phyloP scores from a whole-genome alignment of 2,329 filamentous ascomycete genomes.

The Pseudogymnoascus sp. region DNA sequence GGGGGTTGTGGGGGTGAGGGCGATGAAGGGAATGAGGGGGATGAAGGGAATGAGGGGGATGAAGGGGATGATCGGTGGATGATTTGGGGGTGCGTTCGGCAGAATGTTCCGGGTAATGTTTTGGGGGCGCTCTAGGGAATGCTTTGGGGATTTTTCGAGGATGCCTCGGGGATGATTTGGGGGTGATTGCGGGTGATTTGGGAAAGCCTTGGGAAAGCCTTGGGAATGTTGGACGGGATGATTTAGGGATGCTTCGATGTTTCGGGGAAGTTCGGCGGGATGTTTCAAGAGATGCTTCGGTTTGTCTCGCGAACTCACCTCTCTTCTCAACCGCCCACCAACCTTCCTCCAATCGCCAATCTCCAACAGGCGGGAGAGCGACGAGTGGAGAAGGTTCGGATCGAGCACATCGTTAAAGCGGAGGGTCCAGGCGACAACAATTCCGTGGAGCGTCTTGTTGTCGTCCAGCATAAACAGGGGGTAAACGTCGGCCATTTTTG shows the following conservation, averaged over 20 bases:
- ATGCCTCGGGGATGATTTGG: no score
- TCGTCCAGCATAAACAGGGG: slow-evolving; percentile 14
- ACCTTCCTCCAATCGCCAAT: slow-evolving; percentile 40
- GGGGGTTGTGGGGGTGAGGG: slow-evolving; percentile 10
- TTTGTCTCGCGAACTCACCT: background rate
- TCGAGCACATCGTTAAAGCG: slow-evolving; percentile 39
- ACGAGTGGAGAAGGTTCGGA: slow-evolving; percentile 30
- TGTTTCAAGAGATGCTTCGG: no score
- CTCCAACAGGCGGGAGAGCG: slow-evolving; percentile 34
- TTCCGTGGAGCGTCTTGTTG: slow-evolving; percentile 9
- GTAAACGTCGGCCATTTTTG: background rate
- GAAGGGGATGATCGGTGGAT: no score
- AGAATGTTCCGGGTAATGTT: no score
- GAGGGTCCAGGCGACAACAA: slow-evolving; percentile 20
- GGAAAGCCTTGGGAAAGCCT: no score
- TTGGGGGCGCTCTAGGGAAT: no score
- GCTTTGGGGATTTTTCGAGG: no score
- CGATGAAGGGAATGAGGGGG: background rate
- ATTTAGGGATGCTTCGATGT: no score
- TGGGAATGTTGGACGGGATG: no score
- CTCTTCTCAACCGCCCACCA: slow-evolving; percentile 35
- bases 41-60: background rate
- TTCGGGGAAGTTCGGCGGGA: no score
- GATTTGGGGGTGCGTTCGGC: no score
- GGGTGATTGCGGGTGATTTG: no score